Evolutionary conservation across 495 filamentous ascomycete genomes (phyloP), one percentile per base, ranked within the genome.

Genomic region (Podospora appendiculata): DNA sequence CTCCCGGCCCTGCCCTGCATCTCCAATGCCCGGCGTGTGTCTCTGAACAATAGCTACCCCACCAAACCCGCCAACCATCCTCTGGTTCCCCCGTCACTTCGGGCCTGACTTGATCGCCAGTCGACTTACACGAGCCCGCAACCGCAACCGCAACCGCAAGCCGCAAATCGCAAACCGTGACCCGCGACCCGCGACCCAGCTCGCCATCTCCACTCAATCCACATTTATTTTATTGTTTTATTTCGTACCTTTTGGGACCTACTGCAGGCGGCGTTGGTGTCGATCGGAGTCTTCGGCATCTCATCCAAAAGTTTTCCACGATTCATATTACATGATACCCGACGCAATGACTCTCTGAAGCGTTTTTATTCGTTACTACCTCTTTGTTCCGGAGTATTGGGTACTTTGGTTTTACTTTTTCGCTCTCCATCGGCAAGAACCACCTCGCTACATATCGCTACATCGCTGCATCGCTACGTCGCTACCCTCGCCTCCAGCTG

Each of bases 151-250:
- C 33, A 55, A 25, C 25, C 25, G 25, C 25, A 41, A 41, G n/a
- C n/a, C n/a, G n/a, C n/a, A n/a, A 33, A 45, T 44, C 25, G 25
- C 25, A 25, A 25, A 25, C 5, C 25, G 25, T 5, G 25, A 25
- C 25, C 25, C 25, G 25, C 25, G 25, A 25, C 25, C 25, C 25
- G 25, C 25, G 25, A 25, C 25, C 25, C 5, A 25, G 25, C 25
- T 25, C 25, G 5, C 25, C 25, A 58, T 63, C 66, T 67, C 66
- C 64, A 67, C 63, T 61, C 64, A 67, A 50, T 59, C 64, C 64
- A 65, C 65, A 60, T 60, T 57, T 60, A 60, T 57, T 55, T 58
- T 51, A 57, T 58, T 57, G 50, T 62, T 66, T 39, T 33, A 48
- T 45, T 38, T 25, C 25, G 25, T 25, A 25, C 25, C 25, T 25